A percentile compares a stretch with the other conserved stretches of the same genome.
These are phyloP conservation scores for Populus hybrid DNA, from an alignment of 441 rosid genomes.

Conservation along the genomic window DNA sequence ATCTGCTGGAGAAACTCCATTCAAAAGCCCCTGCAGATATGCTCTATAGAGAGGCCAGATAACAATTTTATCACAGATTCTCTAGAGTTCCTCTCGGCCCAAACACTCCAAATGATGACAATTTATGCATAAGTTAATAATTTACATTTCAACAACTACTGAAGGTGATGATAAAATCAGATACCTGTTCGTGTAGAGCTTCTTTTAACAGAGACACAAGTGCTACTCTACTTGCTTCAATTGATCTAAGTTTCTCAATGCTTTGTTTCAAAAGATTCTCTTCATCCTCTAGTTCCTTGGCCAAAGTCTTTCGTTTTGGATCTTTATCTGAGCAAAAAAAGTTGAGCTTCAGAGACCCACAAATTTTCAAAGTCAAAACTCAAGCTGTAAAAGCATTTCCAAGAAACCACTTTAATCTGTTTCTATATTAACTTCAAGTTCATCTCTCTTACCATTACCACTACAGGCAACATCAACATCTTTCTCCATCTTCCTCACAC, in stretches of 20 bases:
- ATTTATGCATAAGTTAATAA: background rate
- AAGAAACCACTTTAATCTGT: slow-evolving; percentile 7
- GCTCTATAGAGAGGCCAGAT: background rate
- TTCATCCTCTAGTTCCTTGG: slow-evolving; percentile 60
- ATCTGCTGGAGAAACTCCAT: background rate
- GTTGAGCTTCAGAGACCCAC: background rate
- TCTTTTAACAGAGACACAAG: slow-evolving; percentile 86
- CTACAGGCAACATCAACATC: slow-evolving; percentile 60
- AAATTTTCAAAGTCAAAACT: slow-evolving; percentile 11
- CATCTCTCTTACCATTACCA: slow-evolving; percentile 39
- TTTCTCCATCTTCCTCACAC: slow-evolving; percentile 76
- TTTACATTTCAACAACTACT: background rate
- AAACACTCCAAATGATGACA: background rate
- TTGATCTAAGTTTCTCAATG: slow-evolving; percentile 69
- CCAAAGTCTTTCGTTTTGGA: slow-evolving; percentile 50
- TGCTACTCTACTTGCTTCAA: slow-evolving; percentile 59
- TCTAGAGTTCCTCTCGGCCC: background rate
- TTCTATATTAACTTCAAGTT: background rate
- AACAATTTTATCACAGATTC: background rate
- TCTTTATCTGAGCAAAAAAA: slow-evolving; percentile 43
- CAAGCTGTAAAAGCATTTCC: slow-evolving; percentile 4
- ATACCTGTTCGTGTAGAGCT: slow-evolving; percentile 78
- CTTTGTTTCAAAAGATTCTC: slow-evolving; percentile 63
- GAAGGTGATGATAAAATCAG: slow-evolving; percentile 1
- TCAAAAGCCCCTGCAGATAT: background rate